phyloP scores from a whole-genome alignment of 2,329 filamentous ascomycete genomes.

The Ascochyta fabae region DNA sequence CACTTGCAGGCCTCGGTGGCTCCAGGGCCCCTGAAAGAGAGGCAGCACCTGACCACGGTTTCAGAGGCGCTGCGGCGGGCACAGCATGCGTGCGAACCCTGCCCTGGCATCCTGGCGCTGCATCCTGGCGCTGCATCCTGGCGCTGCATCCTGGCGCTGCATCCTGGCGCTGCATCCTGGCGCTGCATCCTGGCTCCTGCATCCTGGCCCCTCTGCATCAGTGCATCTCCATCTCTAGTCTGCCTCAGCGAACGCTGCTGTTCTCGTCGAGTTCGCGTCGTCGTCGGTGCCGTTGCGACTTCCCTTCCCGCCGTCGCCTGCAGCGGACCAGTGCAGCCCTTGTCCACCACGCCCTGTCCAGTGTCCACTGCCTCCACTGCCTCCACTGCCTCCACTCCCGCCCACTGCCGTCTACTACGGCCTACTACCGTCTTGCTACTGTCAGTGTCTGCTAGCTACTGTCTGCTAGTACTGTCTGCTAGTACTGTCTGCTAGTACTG shows the following conservation, averaged over 20 bases:
- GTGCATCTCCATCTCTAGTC: constrained; percentile 8
- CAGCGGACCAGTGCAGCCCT: constrained; percentile 11
- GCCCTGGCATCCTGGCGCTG: constrained; percentile 7
- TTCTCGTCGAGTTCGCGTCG: constrained; percentile 2
- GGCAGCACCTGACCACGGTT: constrained; percentile 21
- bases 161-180: constrained; percentile 5
- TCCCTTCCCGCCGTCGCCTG: constrained; percentile 9
- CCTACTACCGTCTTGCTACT: too few species aligned
- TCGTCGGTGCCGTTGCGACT: constrained; percentile 9
- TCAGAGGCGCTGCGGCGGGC: constrained; percentile 17
- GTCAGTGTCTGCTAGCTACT: too few species aligned
- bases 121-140: too few species aligned
- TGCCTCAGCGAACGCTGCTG: constrained; percentile 1
- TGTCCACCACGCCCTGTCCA: too few species aligned
- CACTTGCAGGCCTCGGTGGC: constrained; percentile 1
- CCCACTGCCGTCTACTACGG: background rate
- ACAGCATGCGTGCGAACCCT: constrained; percentile 21
- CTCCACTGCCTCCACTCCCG: constrained; percentile 1
- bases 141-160: background rate
- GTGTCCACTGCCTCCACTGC: background rate
- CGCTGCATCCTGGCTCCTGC: background rate
- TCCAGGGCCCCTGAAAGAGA: constrained; percentile 2
- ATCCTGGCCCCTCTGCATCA: constrained; percentile 2
- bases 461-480: too few species aligned
- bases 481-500: too few species aligned